These are phyloP conservation scores for Papiliotrema fonsecae DNA, from an alignment of 1,284 basidiomycete species.

Conservation along the genomic window DNA sequence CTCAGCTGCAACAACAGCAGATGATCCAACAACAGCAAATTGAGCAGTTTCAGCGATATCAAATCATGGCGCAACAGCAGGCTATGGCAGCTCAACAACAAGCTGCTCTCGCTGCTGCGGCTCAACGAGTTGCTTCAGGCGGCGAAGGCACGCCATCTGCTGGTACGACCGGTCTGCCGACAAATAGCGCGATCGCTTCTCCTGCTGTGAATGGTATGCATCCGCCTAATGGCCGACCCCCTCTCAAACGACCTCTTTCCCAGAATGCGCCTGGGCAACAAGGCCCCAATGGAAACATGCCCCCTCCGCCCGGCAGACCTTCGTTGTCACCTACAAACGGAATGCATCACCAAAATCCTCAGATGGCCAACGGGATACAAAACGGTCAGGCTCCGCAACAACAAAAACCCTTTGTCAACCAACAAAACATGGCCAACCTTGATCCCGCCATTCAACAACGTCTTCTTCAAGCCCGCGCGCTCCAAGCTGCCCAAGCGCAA, in stretches of 20 bases:
- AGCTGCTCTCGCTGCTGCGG: slow-evolving; percentile 4
- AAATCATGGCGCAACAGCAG: slow-evolving; percentile 37
- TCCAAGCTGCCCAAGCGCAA: slow-evolving; percentile 13
- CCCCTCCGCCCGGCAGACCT: slow-evolving; percentile 11
- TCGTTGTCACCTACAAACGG: slow-evolving; percentile 11
- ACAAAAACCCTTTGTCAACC: neutral
- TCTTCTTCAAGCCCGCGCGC: neutral
- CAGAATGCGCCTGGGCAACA: slow-evolving; percentile 3
- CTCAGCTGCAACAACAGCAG: slow-evolving; percentile 28
- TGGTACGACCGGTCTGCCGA: no score
- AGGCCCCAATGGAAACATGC: slow-evolving; percentile 2
- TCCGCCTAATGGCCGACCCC: slow-evolving; percentile 9
- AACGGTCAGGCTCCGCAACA: slow-evolving; percentile 8
- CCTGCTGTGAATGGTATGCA: slow-evolving; percentile 3
- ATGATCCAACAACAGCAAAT: slow-evolving; percentile 40
- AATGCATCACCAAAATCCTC: slow-evolving; percentile 15
- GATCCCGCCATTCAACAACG: slow-evolving; percentile 6
- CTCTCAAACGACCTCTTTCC: slow-evolving; percentile 10
- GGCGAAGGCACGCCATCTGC: neutral
- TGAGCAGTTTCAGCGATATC: slow-evolving; percentile 37
- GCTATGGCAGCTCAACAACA: slow-evolving; percentile 32
- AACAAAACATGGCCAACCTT: neutral
- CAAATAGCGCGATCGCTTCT: no score
- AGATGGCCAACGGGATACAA: slow-evolving; percentile 23
- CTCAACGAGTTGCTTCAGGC: slow-evolving; percentile 4